Conservation (phyloP, 768 basidiomycete species). For the Dendrothele bispora region DNA sequence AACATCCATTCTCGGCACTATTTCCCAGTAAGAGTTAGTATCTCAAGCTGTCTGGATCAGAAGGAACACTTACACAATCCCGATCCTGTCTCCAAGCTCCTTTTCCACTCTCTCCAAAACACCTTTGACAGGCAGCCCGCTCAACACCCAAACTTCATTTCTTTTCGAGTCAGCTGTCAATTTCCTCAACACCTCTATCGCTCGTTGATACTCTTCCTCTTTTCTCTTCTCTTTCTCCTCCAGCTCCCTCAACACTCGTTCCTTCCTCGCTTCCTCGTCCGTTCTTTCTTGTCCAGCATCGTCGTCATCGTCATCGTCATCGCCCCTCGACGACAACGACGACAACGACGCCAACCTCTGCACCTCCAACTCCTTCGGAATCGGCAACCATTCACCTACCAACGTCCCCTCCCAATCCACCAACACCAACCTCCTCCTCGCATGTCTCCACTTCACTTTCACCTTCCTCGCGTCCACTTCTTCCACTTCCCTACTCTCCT, state of each 20-base stretch:
- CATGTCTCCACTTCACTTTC: slow-evolving; percentile 63
- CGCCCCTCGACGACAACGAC: slow-evolving; percentile 37
- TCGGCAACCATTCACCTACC: slow-evolving; percentile 6
- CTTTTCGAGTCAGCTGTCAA: slow-evolving; percentile 57
- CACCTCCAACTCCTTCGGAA: slow-evolving; percentile 53
- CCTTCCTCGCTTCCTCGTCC: background rate
- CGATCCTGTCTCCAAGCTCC: slow-evolving; percentile 57
- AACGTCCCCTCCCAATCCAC: slow-evolving; percentile 76
- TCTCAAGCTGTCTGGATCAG: background rate
- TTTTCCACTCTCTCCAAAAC: slow-evolving; percentile 64
- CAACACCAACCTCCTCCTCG: slow-evolving; percentile 62
- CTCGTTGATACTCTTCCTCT: slow-evolving; percentile 33
- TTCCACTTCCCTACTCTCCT: background rate
- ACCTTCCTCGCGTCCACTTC: slow-evolving; percentile 42
- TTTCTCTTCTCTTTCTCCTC: slow-evolving; percentile 3
- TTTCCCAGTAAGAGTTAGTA: slow-evolving; percentile 2
- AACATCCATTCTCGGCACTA: slow-evolving; percentile 88
- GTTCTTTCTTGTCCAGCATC: slow-evolving; percentile 5
- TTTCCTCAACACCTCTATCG: slow-evolving; percentile 50
- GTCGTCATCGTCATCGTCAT: slow-evolving; percentile 11
- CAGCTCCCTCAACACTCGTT: too few species aligned
- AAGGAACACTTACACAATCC: slow-evolving; percentile 61
- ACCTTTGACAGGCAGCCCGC: slow-evolving; percentile 66
- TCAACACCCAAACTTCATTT: slow-evolving; percentile 84
- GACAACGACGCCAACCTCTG: too few species aligned